phyloP scores from a whole-genome alignment of 805 yeast genomes.

The Metschnikowia lochheadii region DNA sequence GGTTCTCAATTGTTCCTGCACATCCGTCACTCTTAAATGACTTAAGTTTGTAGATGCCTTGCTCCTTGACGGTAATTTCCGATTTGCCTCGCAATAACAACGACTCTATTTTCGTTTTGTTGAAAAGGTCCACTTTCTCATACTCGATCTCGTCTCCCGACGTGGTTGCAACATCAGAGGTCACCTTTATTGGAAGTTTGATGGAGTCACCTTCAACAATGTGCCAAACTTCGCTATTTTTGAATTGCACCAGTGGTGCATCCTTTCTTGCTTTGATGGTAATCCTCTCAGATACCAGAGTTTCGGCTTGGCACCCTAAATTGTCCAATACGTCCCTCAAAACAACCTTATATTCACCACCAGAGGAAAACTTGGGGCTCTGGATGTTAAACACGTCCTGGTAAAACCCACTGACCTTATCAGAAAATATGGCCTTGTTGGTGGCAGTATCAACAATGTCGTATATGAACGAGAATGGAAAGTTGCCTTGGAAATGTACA shows the following conservation, averaged over 20 bases:
- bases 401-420: conserved; percentile 27
- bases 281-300: conserved; percentile 57
- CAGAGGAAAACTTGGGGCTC: conserved; percentile 54
- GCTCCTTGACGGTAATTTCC: conserved; percentile 29
- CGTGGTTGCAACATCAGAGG: conserved; percentile 30
- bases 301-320: conserved; percentile 72
- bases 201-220: conserved; percentile 61
- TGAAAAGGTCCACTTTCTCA: conserved; percentile 21
- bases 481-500: conserved; percentile 67
- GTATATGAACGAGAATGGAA: conserved; percentile 72
- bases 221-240: conserved; percentile 21
- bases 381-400: conserved; percentile 36
- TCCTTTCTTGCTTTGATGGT: conserved; percentile 66
- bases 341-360: conserved; percentile 70
- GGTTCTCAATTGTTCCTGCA: conserved; percentile 31
- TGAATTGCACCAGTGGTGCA: conserved; percentile 48
- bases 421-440: conserved; percentile 21
- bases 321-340: conserved; percentile 66
- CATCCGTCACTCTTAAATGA: conserved; percentile 44
- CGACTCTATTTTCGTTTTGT: conserved; percentile 9
- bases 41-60: conserved; percentile 41
- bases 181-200: conserved; percentile 49
- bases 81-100: conserved; percentile 10
- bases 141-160: conserved; percentile 32
- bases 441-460: conserved; percentile 50